Conservation (phyloP, 148 eudicot species). For the Cornus kousa region DNA sequence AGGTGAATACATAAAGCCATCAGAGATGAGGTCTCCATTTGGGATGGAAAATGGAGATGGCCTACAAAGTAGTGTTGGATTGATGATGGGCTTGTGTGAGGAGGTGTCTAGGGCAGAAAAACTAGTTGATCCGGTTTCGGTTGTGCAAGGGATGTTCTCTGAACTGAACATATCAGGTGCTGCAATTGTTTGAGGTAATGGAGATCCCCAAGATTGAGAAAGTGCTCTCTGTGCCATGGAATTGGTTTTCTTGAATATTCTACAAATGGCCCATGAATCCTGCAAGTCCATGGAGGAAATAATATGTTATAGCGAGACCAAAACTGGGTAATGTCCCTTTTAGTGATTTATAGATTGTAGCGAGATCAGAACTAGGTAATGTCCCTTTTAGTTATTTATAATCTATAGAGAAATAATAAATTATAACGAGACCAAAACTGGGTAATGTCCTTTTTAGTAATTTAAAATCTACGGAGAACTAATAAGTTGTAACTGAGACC, state of each 20-base stretch:
- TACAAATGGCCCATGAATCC: slow-evolving; percentile 96
- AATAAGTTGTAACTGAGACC: neutral
- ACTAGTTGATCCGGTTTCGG: slow-evolving; percentile 37
- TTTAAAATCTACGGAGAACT: neutral
- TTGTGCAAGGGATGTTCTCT: slow-evolving; percentile 51
- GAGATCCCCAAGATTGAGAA: slow-evolving; percentile 63
- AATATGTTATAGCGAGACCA: neutral
- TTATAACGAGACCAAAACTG: too few relatives aligned
- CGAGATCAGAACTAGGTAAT: too few relatives aligned
- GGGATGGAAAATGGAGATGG: neutral
- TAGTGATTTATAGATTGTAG: too few relatives aligned
- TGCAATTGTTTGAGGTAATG: slow-evolving; percentile 30
- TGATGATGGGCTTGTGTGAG: slow-evolving; percentile 31
- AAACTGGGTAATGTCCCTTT: too few relatives aligned
- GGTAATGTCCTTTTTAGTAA: too few relatives aligned
- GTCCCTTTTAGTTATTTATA: too few relatives aligned
- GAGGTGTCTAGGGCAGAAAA: slow-evolving; percentile 40
- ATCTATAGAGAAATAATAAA: too few relatives aligned
- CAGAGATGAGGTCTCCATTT: slow-evolving; percentile 23
- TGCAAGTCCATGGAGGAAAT: slow-evolving; percentile 19
- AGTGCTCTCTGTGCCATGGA: slow-evolving; percentile 66
- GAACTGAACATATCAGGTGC: slow-evolving; percentile 38
- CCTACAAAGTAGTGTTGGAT: neutral
- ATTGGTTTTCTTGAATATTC: slow-evolving; percentile 87
- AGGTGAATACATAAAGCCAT: slow-evolving; percentile 40